Conservation (phyloP, 2,329 filamentous ascomycete species). For the Ophiostoma tasmaniense region DNA sequence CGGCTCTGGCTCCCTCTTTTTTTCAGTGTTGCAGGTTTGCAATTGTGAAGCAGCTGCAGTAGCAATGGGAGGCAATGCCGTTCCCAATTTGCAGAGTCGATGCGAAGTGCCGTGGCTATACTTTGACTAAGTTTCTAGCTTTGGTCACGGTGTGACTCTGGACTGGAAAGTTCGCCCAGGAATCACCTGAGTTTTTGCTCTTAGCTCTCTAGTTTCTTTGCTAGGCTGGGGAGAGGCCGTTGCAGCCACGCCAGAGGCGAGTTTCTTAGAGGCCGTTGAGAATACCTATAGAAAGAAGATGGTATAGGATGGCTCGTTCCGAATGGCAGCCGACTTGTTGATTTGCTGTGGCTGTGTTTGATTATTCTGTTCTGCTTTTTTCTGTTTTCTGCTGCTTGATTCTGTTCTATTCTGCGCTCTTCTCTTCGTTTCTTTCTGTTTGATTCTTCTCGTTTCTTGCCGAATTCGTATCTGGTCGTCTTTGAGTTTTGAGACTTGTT, state of each 20-base stretch:
- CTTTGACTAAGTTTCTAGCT: background rate
- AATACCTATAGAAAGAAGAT: background rate
- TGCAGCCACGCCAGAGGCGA: background rate
- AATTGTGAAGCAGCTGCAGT: background rate
- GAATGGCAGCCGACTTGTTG: background rate
- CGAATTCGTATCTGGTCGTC: background rate
- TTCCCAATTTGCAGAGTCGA: background rate
- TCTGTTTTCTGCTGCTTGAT: background rate
- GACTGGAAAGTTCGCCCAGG: background rate
- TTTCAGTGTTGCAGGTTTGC: background rate
- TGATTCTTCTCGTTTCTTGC: background rate
- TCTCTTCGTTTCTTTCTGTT: background rate
- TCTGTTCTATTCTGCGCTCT: background rate
- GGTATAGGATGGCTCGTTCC: background rate
- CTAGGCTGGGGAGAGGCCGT: background rate
- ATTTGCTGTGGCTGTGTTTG: background rate
- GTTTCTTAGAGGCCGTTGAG: background rate
- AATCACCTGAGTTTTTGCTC: background rate
- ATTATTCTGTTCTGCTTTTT: background rate
- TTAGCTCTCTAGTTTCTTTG: background rate
- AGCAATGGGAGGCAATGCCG: constrained; percentile 3
- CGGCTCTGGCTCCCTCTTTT: background rate
- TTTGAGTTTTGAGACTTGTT: background rate
- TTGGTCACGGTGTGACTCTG: background rate
- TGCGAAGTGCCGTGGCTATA: background rate